Evolutionary conservation across 2,329 filamentous ascomycete genomes (phyloP), one percentile per base, ranked within the genome.

Genomic region (Diaporthe citri): DNA sequence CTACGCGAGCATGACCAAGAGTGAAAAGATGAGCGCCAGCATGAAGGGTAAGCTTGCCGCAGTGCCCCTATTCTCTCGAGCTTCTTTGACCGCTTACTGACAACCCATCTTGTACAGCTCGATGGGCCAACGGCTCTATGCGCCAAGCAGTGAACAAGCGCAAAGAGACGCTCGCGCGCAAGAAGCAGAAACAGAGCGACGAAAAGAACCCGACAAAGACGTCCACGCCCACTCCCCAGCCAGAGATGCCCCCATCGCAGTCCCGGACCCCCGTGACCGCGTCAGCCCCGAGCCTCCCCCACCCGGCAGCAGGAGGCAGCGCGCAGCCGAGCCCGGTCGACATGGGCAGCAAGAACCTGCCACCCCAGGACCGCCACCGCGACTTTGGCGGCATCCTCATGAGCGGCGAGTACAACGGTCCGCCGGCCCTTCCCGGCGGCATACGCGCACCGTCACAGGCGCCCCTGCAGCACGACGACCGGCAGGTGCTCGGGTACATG

Each of bases 1-100:
- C 71, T 91, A 91, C 78, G 87, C 88, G 48, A 85, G 87, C 57
- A 91, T 91, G 89, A 91, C 89, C 64, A 92, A 92, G 83, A 90
- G 89, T 41, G 90, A 92, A 82, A 92, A 92, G 85, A 91, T 92
- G 90, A 90, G 88, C n/a, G 87, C 87, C 25, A 91, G 89, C 3
- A 92, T 92, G 90, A 90, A 90, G 84, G 89, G 90, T 91, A 84
- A 83, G 87, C 82, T n/a, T 22, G 36, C 20, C 13, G 13, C 43
- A 28, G 4, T 31, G 25, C 0, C 17, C 6, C 34, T 22, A 5
- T 22, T 3, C 9, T 5, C 17, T 28, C 57, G 2, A 28, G 2
- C 10, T 5, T 17, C 34, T 20, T 6, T 34, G 25, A 20, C 43
- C 34, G 46, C 36, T 7, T 22, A 43, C 59, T 72, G 28, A 72